Evolutionary conservation across 2,329 filamentous ascomycete species (phyloP).

Genomic region (Akanthomyces muscarius): DNA sequence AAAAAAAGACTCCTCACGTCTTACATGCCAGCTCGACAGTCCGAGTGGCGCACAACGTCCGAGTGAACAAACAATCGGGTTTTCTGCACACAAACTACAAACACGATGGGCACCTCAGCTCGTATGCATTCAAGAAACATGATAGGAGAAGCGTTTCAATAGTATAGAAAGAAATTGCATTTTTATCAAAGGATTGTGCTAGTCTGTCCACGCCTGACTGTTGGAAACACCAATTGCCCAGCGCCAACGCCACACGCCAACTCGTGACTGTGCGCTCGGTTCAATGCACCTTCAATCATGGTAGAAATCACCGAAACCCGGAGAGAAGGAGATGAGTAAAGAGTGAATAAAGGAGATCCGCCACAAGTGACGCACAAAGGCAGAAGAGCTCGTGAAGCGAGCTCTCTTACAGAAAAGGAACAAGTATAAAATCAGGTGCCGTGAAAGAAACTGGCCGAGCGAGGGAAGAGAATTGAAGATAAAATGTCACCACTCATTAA

Average conservation of each 20-base stretch:
- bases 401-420: background rate
- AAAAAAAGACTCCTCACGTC: conserved; percentile 3
- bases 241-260: background rate
- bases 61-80: background rate
- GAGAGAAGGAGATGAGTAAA: background rate
- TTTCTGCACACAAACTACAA: background rate
- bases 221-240: background rate
- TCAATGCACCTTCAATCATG: background rate
- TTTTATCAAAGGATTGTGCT: conserved; percentile 7
- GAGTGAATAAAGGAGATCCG: background rate
- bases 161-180: background rate
- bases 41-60: background rate
- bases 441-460: background rate
- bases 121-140: background rate
- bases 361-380: background rate
- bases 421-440: background rate
- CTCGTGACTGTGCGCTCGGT: background rate
- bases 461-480: conserved; percentile 2
- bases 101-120: background rate
- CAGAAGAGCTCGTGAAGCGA: background rate
- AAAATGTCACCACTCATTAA: background rate
- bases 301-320: background rate
- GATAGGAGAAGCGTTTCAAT: background rate
- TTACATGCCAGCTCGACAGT: background rate
- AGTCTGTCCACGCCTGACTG: background rate